Evolutionary conservation across 2,329 filamentous ascomycete genomes (phyloP).

Genomic region (Tolypocladium tundrense): DNA sequence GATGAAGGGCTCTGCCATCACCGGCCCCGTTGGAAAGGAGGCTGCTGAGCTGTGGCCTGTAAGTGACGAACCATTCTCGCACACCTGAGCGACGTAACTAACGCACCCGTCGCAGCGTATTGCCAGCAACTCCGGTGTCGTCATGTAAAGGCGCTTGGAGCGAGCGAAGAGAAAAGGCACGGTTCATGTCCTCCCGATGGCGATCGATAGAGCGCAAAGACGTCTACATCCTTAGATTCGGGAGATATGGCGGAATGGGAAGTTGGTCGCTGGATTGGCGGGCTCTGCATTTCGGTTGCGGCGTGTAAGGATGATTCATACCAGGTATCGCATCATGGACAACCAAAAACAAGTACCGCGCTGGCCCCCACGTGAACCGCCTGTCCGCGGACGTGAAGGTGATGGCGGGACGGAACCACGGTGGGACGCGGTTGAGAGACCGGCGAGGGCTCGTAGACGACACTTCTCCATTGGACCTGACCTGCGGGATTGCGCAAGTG

Average conservation of each 20-base stretch:
- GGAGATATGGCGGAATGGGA: slow-evolving; percentile 3
- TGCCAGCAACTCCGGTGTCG: slow-evolving; percentile 98
- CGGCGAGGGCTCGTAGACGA: neutral
- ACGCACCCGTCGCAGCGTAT: slow-evolving; percentile 61
- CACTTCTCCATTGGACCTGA: neutral
- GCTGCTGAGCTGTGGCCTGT: slow-evolving; percentile 99
- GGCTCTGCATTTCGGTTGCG: slow-evolving; percentile 43
- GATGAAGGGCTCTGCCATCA: slow-evolving; percentile 99
- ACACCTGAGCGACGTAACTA: slow-evolving; percentile 12
- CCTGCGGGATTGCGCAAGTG: neutral
- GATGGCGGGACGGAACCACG: neutral
- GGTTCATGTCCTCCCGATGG: slow-evolving; percentile 18
- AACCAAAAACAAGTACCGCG: slow-evolving; percentile 14
- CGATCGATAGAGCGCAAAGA: slow-evolving; percentile 22
- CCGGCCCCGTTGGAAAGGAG: slow-evolving; percentile 98
- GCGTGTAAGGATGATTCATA: slow-evolving; percentile 44
- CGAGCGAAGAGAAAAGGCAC: slow-evolving; percentile 18
- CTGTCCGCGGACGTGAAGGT: neutral
- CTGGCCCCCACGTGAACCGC: neutral
- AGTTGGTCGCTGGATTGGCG: slow-evolving; percentile 31
- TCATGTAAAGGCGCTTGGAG: slow-evolving; percentile 69
- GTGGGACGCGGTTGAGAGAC: too few relatives aligned
- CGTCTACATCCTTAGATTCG: neutral
- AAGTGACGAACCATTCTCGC: slow-evolving; percentile 30
- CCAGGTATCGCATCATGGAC: slow-evolving; percentile 40